Evolutionary conservation across 805 yeast species (phyloP).

Genomic region (Lipomyces starkeyi): DNA sequence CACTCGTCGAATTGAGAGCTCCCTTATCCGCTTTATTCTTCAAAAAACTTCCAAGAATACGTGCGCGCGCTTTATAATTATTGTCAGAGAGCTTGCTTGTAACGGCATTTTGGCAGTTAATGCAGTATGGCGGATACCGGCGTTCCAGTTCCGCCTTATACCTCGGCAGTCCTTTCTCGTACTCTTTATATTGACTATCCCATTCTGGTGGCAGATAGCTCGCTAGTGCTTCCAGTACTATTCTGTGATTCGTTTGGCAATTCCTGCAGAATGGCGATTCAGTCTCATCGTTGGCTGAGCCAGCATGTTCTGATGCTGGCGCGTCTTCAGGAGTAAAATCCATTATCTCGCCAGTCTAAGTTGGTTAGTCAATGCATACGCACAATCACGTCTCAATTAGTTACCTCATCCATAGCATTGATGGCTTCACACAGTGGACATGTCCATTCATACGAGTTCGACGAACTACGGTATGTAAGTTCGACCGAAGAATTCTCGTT

Average conservation of each 20-base stretch:
- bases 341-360: constrained; percentile 27
- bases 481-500: constrained; percentile 8
- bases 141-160: constrained; percentile 30
- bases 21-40: constrained; percentile 5
- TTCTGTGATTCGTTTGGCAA: constrained; percentile 26
- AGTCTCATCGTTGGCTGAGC: background rate
- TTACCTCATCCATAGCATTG: constrained; percentile 30
- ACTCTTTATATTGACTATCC: constrained; percentile 16
- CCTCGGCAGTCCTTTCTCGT: constrained; percentile 7
- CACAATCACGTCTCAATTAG: background rate
- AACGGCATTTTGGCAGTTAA: constrained; percentile 15
- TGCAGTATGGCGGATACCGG: constrained; percentile 33
- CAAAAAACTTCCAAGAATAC: constrained; percentile 24
- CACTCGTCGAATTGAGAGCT: background rate
- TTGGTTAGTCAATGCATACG: background rate
- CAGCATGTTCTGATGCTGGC: constrained; percentile 1
- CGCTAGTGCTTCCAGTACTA: constrained; percentile 30
- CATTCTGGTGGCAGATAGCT: constrained; percentile 26
- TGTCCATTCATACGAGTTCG: constrained; percentile 23
- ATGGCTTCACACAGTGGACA: constrained; percentile 31
- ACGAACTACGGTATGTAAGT: background rate
- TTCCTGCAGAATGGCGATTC: constrained; percentile 29
- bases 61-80: constrained; percentile 28
- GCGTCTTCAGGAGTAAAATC: constrained; percentile 25
- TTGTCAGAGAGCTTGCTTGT: constrained; percentile 11